Evolutionary conservation across 345 rosid species (phyloP).

Genomic region (Boechera stricta): DNA sequence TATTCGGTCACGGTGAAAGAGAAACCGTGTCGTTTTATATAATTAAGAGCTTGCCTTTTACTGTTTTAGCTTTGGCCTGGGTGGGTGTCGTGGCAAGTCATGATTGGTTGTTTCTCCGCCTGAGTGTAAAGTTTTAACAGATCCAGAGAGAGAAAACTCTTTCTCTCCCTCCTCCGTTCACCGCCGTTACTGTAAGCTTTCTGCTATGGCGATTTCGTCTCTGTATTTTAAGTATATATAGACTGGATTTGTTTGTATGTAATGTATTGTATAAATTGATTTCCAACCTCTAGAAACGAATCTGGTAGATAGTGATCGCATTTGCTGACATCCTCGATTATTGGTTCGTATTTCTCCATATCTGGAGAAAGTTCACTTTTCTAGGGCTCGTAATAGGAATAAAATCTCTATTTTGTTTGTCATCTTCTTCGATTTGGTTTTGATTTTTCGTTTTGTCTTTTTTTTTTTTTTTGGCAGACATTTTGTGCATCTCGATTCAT

Average conservation of each 20-base stretch:
- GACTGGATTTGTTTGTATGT: neutral
- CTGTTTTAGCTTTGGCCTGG: neutral
- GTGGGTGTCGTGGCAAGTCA: slow-evolving; percentile 4
- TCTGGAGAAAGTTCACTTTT: neutral
- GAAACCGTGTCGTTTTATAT: slow-evolving; percentile 16
- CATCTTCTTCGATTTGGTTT: neutral
- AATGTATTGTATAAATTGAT: neutral
- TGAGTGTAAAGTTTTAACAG: neutral
- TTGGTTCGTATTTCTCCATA: neutral
- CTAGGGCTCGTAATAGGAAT: neutral
- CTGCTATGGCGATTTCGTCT: slow-evolving; percentile 18
- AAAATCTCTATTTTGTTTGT: neutral
- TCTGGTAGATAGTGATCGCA: slow-evolving; percentile 17
- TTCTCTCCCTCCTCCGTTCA: slow-evolving; percentile 3
- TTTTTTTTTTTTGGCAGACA: neutral
- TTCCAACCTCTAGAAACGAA: neutral
- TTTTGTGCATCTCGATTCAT: neutral
- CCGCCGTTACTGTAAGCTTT: slow-evolving; percentile 44
- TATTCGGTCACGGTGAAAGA: neutral
- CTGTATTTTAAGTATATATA: neutral
- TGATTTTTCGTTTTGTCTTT: neutral
- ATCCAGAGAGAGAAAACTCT: neutral
- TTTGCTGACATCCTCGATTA: neutral
- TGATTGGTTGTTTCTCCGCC: neutral
- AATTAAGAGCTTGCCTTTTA: slow-evolving; percentile 16